Evolutionary conservation across 78 protist genomes (phyloP).

Genomic region (Speleostelium caveatum): DNA sequence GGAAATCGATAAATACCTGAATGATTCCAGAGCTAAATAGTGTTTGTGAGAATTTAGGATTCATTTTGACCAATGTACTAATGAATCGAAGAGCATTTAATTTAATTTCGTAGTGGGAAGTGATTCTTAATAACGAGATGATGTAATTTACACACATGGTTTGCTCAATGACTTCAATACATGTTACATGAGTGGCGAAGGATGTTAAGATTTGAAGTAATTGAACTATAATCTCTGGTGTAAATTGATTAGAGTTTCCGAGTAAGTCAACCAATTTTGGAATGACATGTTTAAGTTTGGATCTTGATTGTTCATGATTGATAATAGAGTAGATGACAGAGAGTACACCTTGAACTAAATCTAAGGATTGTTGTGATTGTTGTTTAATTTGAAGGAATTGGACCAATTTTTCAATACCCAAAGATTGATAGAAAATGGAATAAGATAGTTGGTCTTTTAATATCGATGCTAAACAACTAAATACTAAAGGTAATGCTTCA

Average conservation of each 20-base stretch:
- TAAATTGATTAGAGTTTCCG: background rate
- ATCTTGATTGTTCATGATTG: constrained; percentile 48
- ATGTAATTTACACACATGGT: background rate
- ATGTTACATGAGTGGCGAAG: constrained; percentile 12
- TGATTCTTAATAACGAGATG: background rate
- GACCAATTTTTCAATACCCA: background rate
- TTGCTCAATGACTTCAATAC: constrained; percentile 14
- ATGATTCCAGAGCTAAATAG: background rate
- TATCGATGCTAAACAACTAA: constrained; percentile 4
- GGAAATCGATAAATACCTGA: background rate
- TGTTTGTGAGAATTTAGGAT: background rate
- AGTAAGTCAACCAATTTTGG: constrained; percentile 29
- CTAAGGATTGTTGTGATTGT: background rate
- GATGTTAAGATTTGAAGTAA: background rate
- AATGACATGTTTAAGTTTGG: background rate
- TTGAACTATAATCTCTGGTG: background rate
- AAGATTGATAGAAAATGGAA: background rate
- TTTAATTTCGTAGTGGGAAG: constrained; percentile 2
- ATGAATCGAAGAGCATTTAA: background rate
- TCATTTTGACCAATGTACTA: background rate
- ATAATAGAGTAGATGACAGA: background rate
- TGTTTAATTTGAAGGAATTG: background rate
- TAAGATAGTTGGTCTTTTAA: background rate
- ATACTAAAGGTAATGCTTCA: background rate
- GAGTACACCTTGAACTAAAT: background rate